phyloP scores from a whole-genome alignment of 1,139 yeast species.

The Magnusiomyces paraingens region DNA sequence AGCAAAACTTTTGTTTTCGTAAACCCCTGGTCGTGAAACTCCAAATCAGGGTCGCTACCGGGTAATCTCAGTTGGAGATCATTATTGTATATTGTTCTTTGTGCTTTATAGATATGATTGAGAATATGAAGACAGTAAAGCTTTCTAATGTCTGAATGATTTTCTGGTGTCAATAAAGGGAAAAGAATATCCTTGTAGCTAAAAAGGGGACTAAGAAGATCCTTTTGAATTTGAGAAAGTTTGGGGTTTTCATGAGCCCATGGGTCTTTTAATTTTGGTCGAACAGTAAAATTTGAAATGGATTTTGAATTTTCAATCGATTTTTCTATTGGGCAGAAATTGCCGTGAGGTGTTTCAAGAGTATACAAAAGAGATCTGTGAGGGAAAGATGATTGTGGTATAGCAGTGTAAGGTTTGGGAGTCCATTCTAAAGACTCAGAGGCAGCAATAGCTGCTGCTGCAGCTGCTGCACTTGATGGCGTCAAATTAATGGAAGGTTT shows the following conservation, averaged over 20 bases:
- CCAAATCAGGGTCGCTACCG: constrained; percentile 45
- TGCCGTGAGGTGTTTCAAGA: background rate
- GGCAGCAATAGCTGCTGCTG: constrained; percentile 7
- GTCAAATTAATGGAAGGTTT: background rate
- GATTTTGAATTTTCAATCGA: constrained; percentile 3
- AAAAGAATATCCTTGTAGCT: constrained; percentile 66
- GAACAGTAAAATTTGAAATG: constrained; percentile 2
- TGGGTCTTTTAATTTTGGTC: constrained; percentile 10
- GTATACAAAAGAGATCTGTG: constrained; percentile 11
- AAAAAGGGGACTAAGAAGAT: constrained; percentile 55
- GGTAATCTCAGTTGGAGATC: constrained; percentile 47
- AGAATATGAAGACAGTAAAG: constrained; percentile 65
- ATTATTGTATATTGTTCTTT: constrained; percentile 74
- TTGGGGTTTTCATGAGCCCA: constrained; percentile 16
- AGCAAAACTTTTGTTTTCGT: constrained; percentile 87
- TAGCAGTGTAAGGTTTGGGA: constrained; percentile 5
- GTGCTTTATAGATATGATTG: constrained; percentile 79
- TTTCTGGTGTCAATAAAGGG: constrained; percentile 47
- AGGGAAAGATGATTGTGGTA: constrained; percentile 4
- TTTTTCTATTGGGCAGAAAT: constrained; percentile 8
- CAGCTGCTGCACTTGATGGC: constrained; percentile 5
- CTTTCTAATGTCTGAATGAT: constrained; percentile 48
- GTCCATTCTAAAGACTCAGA: constrained; percentile 11
- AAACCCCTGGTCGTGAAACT: constrained; percentile 87
- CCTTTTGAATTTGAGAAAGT: constrained; percentile 37